Conservation (phyloP, 768 basidiomycete species). For the Lanmaoa rubissima region DNA sequence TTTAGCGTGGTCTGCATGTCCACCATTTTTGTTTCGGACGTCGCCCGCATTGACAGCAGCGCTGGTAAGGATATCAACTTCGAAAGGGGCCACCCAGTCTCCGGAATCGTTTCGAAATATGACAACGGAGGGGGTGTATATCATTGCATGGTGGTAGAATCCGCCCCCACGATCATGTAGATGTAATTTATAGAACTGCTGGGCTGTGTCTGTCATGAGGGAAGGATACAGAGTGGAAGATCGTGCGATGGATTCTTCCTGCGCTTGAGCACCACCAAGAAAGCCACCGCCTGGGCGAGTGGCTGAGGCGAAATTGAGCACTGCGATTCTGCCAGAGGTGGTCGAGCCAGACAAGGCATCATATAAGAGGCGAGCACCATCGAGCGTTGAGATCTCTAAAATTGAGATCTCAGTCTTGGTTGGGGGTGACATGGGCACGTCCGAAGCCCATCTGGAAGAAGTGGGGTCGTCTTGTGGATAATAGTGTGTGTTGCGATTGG, state of each 20-base stretch:
- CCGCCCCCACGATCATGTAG: conserved; percentile 45
- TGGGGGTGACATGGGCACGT: conserved; percentile 7
- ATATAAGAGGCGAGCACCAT: conserved; percentile 49
- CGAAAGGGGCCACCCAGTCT: conserved; percentile 51
- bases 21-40: conserved; percentile 33
- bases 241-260: conserved; percentile 79
- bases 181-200: conserved; percentile 65
- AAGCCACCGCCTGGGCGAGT: conserved; percentile 78
- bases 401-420: conserved; percentile 42
- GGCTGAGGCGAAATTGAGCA: conserved; percentile 78
- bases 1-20: conserved; percentile 9
- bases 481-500: conserved; percentile 47
- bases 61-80: conserved; percentile 66
- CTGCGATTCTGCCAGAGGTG: conserved; percentile 43
- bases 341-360: conserved; percentile 14
- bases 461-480: conserved; percentile 47
- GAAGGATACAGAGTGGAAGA: conserved; percentile 68
- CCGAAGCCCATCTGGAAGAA: conserved; percentile 45
- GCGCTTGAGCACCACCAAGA: conserved; percentile 66
- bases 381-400: conserved; percentile 62
- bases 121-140: conserved; percentile 64
- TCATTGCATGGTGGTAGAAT: conserved; percentile 77
- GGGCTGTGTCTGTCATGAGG: conserved; percentile 52
- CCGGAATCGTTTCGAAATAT: conserved; percentile 66
- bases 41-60: conserved; percentile 73